Evolutionary conservation across 148 eudicot species (phyloP).

Genomic region (Cornus kousa): DNA sequence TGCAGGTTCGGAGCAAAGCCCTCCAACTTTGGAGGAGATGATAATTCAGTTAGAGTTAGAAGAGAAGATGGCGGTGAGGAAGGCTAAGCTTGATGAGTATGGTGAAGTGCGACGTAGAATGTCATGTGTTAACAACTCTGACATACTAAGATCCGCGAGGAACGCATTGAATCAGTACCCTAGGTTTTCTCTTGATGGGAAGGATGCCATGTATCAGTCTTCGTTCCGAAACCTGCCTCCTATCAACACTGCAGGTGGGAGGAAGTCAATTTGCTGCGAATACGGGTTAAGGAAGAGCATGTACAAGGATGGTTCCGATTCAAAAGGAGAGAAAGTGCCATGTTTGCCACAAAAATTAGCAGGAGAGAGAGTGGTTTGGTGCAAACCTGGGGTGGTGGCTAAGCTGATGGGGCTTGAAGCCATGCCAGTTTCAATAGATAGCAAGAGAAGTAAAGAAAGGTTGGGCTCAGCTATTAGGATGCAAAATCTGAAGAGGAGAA

Average conservation of each 20-base stretch:
- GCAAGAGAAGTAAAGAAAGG: conserved; percentile 30
- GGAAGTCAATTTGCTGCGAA: conserved; percentile 6
- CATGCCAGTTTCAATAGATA: conserved; percentile 62
- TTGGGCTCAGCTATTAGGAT: conserved; percentile 28
- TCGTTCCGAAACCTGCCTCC: conserved; percentile 41
- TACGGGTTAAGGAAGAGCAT: background rate
- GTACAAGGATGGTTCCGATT: conserved; percentile 12
- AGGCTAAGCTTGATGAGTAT: conserved; percentile 28
- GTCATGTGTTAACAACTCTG: conserved; percentile 91
- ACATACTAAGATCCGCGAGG: conserved; percentile 76
- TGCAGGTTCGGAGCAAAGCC: conserved; percentile 31
- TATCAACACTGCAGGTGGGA: background rate
- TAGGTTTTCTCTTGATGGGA: conserved; percentile 89
- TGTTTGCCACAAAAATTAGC: conserved; percentile 32
- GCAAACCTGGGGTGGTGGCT: conserved; percentile 82
- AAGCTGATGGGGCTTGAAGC: conserved; percentile 92
- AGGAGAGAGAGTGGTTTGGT: conserved; percentile 90
- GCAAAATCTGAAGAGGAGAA: conserved; percentile 41
- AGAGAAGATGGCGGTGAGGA: conserved; percentile 64
- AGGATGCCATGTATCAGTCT: conserved; percentile 77
- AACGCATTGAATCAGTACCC: conserved; percentile 86
- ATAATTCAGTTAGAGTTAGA: conserved; percentile 73
- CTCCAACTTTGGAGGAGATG: conserved; percentile 83
- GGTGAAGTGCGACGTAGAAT: conserved; percentile 50
- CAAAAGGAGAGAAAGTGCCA: conserved; percentile 20